Evolutionary conservation across 257 asterid genomes (phyloP).

Genomic region (Rauvolfia tetraphylla): DNA sequence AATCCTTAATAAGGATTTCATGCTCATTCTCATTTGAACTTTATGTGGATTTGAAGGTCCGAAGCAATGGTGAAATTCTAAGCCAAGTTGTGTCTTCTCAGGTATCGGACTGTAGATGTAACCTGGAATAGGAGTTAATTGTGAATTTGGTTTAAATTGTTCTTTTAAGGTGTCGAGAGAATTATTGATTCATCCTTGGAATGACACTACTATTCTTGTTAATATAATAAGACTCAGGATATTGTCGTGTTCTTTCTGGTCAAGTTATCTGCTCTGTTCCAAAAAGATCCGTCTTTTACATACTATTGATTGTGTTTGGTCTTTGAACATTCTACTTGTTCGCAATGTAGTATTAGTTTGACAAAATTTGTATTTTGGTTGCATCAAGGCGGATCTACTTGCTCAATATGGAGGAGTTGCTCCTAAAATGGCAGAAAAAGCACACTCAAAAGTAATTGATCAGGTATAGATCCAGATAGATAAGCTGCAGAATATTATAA

Average conservation of each 20-base stretch:
- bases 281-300: background rate
- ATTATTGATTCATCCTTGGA: background rate
- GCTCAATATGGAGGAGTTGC: constrained; percentile 92
- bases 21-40: constrained; percentile 16
- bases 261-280: background rate
- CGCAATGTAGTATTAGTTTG: background rate
- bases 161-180: background rate
- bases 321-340: background rate
- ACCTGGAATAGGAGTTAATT: background rate
- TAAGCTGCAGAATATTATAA: background rate
- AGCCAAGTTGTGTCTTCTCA: constrained; percentile 93
- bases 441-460: constrained; percentile 82
- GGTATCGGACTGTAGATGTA: constrained; percentile 33
- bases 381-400: constrained; percentile 81
- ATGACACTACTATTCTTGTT: background rate
- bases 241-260: background rate
- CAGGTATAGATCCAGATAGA: constrained; percentile 39
- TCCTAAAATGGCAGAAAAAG: constrained; percentile 99
- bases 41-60: constrained; percentile 50
- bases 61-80: constrained; percentile 81
- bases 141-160: background rate
- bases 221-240: background rate
- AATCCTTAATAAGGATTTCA: background rate
- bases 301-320: background rate
- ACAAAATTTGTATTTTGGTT: constrained; percentile 18